These are phyloP conservation scores for Ceratocystis cacaofunesta DNA, from an alignment of 2,329 filamentous ascomycete genomes.

Conservation along the genomic window DNA sequence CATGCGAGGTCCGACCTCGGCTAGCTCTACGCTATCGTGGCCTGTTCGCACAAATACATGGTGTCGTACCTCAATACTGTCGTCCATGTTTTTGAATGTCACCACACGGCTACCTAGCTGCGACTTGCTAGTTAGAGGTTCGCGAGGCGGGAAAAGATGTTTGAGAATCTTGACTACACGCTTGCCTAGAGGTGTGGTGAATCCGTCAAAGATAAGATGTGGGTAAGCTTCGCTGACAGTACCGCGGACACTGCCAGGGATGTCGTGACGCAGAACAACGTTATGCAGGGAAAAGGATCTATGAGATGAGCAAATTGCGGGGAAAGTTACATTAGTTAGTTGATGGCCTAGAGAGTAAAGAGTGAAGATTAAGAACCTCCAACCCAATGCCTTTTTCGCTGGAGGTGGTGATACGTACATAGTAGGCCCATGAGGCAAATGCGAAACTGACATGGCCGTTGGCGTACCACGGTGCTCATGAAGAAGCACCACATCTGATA, in stretches of 20 bases:
- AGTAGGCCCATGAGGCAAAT: conserved; percentile 75
- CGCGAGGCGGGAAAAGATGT: conserved; percentile 83
- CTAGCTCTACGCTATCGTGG: conserved; percentile 75
- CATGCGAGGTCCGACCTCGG: conserved; percentile 86
- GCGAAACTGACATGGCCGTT: conserved; percentile 73
- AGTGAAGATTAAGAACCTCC: too few species aligned
- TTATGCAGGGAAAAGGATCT: conserved; percentile 79
- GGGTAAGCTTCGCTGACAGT: conserved; percentile 88
- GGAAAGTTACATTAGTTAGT: not conserved
- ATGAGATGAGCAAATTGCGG: conserved; percentile 26
- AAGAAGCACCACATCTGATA: conserved; percentile 73
- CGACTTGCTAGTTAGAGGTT: conserved; percentile 51
- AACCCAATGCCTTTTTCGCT: too few species aligned
- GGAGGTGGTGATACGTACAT: conserved; percentile 31
- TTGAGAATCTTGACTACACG: conserved; percentile 82
- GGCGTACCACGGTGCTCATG: conserved; percentile 90
- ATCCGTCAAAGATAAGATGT: conserved; percentile 90
- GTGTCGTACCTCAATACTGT: conserved; percentile 74
- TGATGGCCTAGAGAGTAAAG: too few species aligned
- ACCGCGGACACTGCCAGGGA: conserved; percentile 72
- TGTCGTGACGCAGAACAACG: conserved; percentile 81
- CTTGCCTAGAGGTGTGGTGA: conserved; percentile 64
- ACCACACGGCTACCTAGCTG: conserved; percentile 82
- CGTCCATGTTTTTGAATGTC: conserved; percentile 87
- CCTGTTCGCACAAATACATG: conserved; percentile 84